Evolutionary conservation across 140 eudicot genomes (phyloP).

Genomic region (Ambrosia hybrid): DNA sequence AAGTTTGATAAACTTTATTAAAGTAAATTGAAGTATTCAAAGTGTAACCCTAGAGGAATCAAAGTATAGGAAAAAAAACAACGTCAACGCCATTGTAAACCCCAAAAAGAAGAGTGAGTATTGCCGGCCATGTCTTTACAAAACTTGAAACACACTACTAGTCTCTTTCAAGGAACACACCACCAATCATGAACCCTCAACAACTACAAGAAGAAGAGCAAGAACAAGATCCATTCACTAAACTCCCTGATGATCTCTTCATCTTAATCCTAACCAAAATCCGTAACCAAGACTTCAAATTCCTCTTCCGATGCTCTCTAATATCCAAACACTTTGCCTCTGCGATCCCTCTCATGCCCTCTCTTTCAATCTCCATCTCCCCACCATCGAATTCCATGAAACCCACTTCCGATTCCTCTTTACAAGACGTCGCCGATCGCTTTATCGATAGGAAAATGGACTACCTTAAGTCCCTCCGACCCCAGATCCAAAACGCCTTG

Average conservation of each 20-base stretch:
- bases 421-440: conserved; percentile 33
- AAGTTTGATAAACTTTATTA: not conserved
- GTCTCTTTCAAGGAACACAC: not conserved
- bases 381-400: conserved; percentile 9
- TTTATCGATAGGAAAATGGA: conserved; percentile 37
- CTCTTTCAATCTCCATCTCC: conserved; percentile 29
- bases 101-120: conserved; percentile 15
- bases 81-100: conserved; percentile 33
- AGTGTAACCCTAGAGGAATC: not conserved
- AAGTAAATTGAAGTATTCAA: conserved; percentile 13
- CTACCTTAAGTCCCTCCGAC: conserved; percentile 33
- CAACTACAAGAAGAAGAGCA: conserved; percentile 12
- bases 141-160: not conserved
- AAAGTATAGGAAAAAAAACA: conserved; percentile 22
- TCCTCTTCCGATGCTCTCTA: conserved; percentile 29
- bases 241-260: conserved; percentile 33
- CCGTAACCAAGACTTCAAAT: conserved; percentile 36
- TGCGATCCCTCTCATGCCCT: conserved; percentile 29
- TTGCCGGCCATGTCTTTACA: conserved; percentile 33
- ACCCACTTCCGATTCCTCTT: conserved; percentile 9
- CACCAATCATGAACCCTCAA: not conserved
- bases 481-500: conserved; percentile 37
- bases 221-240: conserved; percentile 7
- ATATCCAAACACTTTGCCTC: conserved; percentile 32
- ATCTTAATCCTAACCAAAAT: conserved; percentile 35